Base-by-base conservation (phyloP, 23 red algal genomes). In the Cyanidioschyzon merolae region DNA sequence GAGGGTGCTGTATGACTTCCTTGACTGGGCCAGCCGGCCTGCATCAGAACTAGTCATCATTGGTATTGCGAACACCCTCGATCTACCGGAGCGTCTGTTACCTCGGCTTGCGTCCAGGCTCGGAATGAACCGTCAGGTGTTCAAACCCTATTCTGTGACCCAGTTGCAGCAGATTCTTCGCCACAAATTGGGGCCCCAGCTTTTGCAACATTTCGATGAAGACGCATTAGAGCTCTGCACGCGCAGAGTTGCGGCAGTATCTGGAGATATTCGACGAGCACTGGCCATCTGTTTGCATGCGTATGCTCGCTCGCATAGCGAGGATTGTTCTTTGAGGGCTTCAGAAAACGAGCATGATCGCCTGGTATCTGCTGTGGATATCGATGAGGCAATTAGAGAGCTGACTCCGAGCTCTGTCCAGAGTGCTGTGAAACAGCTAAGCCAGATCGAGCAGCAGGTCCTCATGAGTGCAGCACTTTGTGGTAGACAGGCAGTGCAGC, bases 11-110 rank as follows among this genome's bases (percentile, higher is more conserved):
- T 91, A 92, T 78, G 85, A 98, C 35, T 74, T 98, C 58, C 76
- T 98, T 31, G 88, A 98, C n/a, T 98, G 94, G 94, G 54, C 87
- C 15, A 85, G 79, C 16, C 87, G 82, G 59, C 77, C 59, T 7
- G 37, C 39, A 26, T 79, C 94, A 39, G 63, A 75, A 25, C 76
- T 98, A 79, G 84, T 87, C 0, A 76, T 98, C 12, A 89, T 98
- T 35, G 88, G 88, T 1, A 98, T 98, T 76, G 84, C 88, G 2
- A 98, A 98, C 51, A 98, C 88, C 17, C 85, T 98, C 88, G 88
- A 98, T 80, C 79, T 98, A 50, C 94, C 94, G 31, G 94, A 98
- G 57, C 84, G 88, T 18, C 39, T 88, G 25, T 77, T 87, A 67
- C 86, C 91, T 38, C 84, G 88, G 0, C 40, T 91, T 24, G 82